These are phyloP conservation scores for Guadua angustifolia DNA, from an alignment of 176 grass and related monocot genomes.

Conservation along the genomic window DNA sequence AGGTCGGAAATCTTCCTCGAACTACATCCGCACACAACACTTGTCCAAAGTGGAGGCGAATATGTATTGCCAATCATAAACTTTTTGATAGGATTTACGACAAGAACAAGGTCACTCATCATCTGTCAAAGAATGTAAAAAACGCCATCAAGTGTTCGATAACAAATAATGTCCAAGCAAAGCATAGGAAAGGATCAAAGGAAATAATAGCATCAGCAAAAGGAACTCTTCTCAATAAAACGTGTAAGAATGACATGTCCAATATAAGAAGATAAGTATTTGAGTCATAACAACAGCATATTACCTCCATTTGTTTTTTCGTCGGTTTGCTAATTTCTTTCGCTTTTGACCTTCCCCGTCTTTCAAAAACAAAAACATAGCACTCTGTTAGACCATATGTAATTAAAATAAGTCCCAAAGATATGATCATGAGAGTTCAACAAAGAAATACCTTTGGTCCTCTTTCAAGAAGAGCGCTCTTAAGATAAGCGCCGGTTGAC, in stretches of 20 bases:
- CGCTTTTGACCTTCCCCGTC: constrained; percentile 70
- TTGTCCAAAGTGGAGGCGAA: constrained; percentile 94
- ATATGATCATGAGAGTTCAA: constrained; percentile 29
- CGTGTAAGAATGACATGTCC: neutral
- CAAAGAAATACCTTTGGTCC: constrained; percentile 81
- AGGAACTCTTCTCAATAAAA: constrained; percentile 5
- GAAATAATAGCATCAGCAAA: neutral
- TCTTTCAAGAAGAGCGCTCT: constrained; percentile 78
- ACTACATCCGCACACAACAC: constrained; percentile 67
- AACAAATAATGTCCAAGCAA: constrained; percentile 20
- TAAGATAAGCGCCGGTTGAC: constrained; percentile 78
- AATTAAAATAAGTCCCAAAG: constrained; percentile 22
- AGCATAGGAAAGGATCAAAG: neutral
- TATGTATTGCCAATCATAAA: constrained; percentile 98
- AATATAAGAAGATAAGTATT: constrained; percentile 21
- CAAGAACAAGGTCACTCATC: constrained; percentile 36
- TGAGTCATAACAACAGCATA: constrained; percentile 10
- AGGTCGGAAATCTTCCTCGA: constrained; percentile 74
- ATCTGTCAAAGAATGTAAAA: constrained; percentile 22
- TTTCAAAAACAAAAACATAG: constrained; percentile 49
- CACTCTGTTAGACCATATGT: constrained; percentile 31
- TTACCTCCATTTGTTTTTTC: constrained; percentile 78
- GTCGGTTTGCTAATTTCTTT: constrained; percentile 67
- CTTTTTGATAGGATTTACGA: constrained; percentile 91
- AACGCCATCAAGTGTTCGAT: constrained; percentile 9